Evolutionary conservation across 345 rosid genomes (phyloP), one percentile per base, ranked within the genome.

Genomic region (Sisymbrium irio): DNA sequence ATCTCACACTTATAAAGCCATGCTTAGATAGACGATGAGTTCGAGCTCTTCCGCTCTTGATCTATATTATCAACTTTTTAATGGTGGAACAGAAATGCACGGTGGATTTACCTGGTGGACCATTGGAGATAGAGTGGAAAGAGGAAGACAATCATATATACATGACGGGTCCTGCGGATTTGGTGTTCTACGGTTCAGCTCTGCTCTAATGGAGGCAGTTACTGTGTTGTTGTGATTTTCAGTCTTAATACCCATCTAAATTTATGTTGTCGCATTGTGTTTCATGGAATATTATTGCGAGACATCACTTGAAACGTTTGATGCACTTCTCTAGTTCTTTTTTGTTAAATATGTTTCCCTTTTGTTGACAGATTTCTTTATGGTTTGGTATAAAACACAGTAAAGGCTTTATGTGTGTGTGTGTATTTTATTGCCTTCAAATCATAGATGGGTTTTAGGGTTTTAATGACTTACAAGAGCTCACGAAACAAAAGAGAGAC

Each of bases 121-220:
- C 98, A 3, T 76, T 95, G 82, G 89, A 88, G 79, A 95, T 95
- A 32, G 99, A 92, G 72, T 95, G 99, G 99, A 85, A 82, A 67
- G 88, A 88, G 65, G 83, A 82, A 63, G 91, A 95, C 86, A 92
- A 92, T 76, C 99, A 82, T 47, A 79, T 89, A 12, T 87, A 88
- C 84, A 92, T 90, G 98, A 92, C 96, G 0, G 99, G 99, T 74
- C 99, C 99, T 6, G 99, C 99, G 7, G 96, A 92, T 20, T 58
- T 58, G 45, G 99, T 86, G 72, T 95, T 92, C 77, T 90, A 83
- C 35, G 99, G 99, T 25, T 83, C 95, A 37, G 91, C 84, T 0
- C 73, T 81, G 19, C 74, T 88, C 9, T 86, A 72, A 74, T 51
- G 20, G 25, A 57, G 45, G n/a, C 22, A 51, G 71, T 61, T 67